Base-by-base conservation (phyloP, 106 monocot genomes). In the Chionographis japonica region DNA sequence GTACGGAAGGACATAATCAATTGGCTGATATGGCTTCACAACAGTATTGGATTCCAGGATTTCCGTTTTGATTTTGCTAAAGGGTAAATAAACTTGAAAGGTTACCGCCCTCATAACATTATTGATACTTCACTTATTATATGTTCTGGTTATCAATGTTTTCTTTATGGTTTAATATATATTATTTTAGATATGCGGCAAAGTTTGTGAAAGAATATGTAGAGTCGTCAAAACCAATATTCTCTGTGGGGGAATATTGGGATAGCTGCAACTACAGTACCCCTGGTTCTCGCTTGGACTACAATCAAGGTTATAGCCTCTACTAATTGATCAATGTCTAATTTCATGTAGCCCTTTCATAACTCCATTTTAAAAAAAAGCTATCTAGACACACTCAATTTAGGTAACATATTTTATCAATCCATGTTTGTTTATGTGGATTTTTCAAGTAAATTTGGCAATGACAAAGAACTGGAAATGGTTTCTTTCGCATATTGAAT, bases 11-110 rank as follows among this genome's bases (percentile, higher is more conserved):
- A 94, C 60, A 82, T 90, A 52, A 80, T 76, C 46, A 72, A 72
- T 42, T 94, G 94, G 94, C 39, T 94, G 16, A 82, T 20, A 58
- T 94, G 94, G 94, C 85, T 94, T 67, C 69, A 69, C 9, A 60
- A 65, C 50, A 76, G 12, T 36, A 52, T 90, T 53, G 90, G 87
- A 15, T 94, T 94, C 61, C 79, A 90, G 39, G 94, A 94, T 78
- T 87, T 94, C 46, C 87, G 87, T 12, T 90, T 94, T 78, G 90
- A 94, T 78, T 94, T 85, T 83, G 90, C 94, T 38, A 94, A 87
- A 77, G 94, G 94, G 94, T 87, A 75, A 75, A 40, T 16, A 27
- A 54, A 50, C 3, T 12, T 18, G 7, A 12, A 50, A 37, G 12
- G 19, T 56, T 69, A 2, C 15, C 16, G 16, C 14, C 27, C 57